Evolutionary conservation across 2,329 filamentous ascomycete genomes (phyloP), one percentile per base, ranked within the genome.

Genomic region (Juglanconis juglandina): DNA sequence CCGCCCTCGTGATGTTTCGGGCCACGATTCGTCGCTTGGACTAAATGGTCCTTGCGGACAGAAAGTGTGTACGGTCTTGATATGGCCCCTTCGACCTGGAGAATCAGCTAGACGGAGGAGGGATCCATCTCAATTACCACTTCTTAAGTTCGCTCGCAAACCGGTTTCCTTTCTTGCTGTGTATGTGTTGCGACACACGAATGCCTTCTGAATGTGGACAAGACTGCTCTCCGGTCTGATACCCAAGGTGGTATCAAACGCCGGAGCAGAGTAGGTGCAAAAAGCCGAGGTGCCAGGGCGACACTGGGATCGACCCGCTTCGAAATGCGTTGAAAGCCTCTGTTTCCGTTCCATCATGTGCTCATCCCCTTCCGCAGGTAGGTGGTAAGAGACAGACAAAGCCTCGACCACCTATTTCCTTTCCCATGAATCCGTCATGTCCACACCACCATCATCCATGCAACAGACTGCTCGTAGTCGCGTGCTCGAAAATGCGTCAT

Each of bases 81-180:
- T 17, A 30, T 47, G 37, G 49, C 50, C 37, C 35, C 41, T n/a
- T 17, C 11, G 30, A 60, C 44, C 37, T 33, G 34, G 17, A 55
- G 46, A 62, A 60, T 50, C 57, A 60, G 53, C 44, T 47, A 44
- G 53, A 53, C 24, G 32, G 35, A 52, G 58, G 35, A 49, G 37
- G 51, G 2, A n/a, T 34, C n/a, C 49, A 39, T 60, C 33, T 54
- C 53, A 34, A 50, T 51, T 47, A 42, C 24, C 33, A 17, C 33
- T 39, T 46, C 44, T 42, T 11, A 41, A 39, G 17, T 35, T 44
- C 39, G 52, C 53, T 50, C 49, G 44, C 51, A 54, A 60, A 17
- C 32, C 53, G 34, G 32, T 56, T 56, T 53, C 48, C 14, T 24
- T 59, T 39, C 37, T n/a, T 47, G 49, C 46, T 48, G 24, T 48